Percentiles rank a stretch among this genome's conserved stretches.
phyloP scores from a whole-genome alignment of 2,329 filamentous ascomycete species.

The Ampelomyces quisqualis region DNA sequence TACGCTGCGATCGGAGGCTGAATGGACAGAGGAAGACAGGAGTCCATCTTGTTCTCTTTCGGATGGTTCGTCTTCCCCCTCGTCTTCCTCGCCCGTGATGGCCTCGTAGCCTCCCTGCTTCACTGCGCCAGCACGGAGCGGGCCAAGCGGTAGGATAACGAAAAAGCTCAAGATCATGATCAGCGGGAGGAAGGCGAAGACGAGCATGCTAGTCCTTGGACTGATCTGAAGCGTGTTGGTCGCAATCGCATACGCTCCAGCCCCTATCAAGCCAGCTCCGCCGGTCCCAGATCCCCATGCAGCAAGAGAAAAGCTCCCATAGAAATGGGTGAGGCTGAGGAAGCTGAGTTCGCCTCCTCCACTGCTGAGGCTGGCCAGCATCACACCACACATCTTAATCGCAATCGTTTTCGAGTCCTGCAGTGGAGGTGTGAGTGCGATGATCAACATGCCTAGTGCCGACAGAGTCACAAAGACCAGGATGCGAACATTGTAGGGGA shows the following conservation, averaged over 20 bases:
- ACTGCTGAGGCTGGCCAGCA: conserved; percentile 79
- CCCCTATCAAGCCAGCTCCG: conserved; percentile 81
- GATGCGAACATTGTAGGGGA: conserved; percentile 78
- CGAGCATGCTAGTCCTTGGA: conserved; percentile 71
- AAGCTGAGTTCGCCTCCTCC: conserved; percentile 91
- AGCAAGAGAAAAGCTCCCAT: conserved; percentile 81
- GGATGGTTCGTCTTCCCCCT: conserved; percentile 18
- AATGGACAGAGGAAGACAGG: conserved; percentile 37
- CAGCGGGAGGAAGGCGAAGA: conserved; percentile 74
- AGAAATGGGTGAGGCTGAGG: conserved; percentile 87
- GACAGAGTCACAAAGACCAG: conserved; percentile 73
- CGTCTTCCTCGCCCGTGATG: conserved; percentile 47
- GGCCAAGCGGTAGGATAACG: conserved; percentile 68
- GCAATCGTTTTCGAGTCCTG: conserved; percentile 62
- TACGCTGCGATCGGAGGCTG: conserved; percentile 32
- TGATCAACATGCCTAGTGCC: conserved; percentile 81
- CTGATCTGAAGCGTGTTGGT: conserved; percentile 77
- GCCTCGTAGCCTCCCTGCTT: conserved; percentile 57
- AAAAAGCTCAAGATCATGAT: conserved; percentile 90
- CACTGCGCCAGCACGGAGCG: conserved; percentile 54
- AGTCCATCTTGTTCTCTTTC: conserved; percentile 39
- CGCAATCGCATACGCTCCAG: conserved; percentile 81
- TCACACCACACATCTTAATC: conserved; percentile 77
- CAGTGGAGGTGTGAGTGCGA: conserved; percentile 72
- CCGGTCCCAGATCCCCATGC: conserved; percentile 93